Evolutionary conservation across 805 yeast species (phyloP), one percentile per base, ranked within the genome.

Genomic region (Zygosaccharomyces bailii): DNA sequence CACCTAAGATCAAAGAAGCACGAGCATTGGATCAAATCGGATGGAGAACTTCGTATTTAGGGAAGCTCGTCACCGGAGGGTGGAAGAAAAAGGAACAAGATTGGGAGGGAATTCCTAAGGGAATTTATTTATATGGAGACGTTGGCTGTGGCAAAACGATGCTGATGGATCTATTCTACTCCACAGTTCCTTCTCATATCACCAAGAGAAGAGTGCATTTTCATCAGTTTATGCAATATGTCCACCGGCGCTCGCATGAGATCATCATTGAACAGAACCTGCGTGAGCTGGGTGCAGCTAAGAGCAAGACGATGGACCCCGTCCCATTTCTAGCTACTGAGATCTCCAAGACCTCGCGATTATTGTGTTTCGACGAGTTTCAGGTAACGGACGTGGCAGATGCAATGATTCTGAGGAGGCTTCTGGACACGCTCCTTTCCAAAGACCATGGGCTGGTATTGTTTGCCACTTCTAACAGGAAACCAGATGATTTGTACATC

Each of bases 371-470:
- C 62, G 99, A 93, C 67, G 99, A 93, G 68, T 91, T 93, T 61
- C 98, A 93, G 67, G 99, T 93, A 34, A 88, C 96, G 0, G 99
- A 93, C 64, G 97, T 93, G 23, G 99, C 98, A 0, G 99, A 93
- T 66, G 99, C 99, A 2, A 93, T 93, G 98, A 73, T 93, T 25
- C 72, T 93, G 34, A 78, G 99, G 51, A 73, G 96, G 40, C 69
- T 90, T 31, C 59, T 87, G 32, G 77, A 79, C 56, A 65, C 79
- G 30, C 72, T 86, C n/a, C 67, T 90, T 45, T 76, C 84, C 36
- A 78, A 82, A 0, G 78, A 82, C 42, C 84, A 84, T 57, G 98
- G 98, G 0, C 82, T 90, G 17, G 81, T 90, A 1, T 68, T 93
- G 7, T 90, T 93, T 70, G 90, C 96, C 20, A 93, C 99, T 1